Evolutionary conservation across 2,329 filamentous ascomycete species (phyloP), one percentile per base, ranked within the genome.

Genomic region (Arthrobotrys musiformis): DNA sequence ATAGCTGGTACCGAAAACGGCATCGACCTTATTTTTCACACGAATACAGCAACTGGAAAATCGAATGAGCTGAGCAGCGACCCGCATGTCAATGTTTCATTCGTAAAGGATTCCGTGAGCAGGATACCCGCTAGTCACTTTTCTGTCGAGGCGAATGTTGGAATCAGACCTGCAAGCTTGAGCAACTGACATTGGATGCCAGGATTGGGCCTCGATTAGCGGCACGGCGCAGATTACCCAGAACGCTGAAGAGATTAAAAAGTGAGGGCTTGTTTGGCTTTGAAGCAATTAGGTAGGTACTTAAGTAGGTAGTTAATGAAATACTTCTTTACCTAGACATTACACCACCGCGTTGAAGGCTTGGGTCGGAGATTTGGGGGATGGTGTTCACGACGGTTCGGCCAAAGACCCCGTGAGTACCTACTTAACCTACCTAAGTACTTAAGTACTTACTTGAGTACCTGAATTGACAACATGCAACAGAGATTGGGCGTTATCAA

Each of bases 21-120:
- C 81, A 87, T 93, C 70, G 93, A 96, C 83, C 88, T 95, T 70
- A 88, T 97, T 83, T 97, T 97, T 88, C 91, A 95, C 86, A 93
- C 93, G 82, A 97, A 97, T 86, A 93, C 92, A 79, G 92, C 94
- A 83, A 93, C 92, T 8, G 90, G 92, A 85, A 97, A 97, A 87
- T 93, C 92, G 4, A 88, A 93, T 83, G 93, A 97, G 82, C 87
- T 97, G 46, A 86, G 88, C 70, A 86, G 86, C 70, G 90, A 96
- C 83, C 86, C 90, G 0, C 88, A 92, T 80, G 88, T 93, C 85
- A 96, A 97, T 85, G 87, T 97, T 79, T 89, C 91, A 56, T 97
- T 97, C 86, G 86, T 94, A 80, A 91, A 91, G 83, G 76, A 68
- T 52, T 44, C 37, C 17, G 24, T 64, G 17, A 60, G 40, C 42